Evolutionary conservation across 2,329 filamentous ascomycete genomes (phyloP).

Genomic region (Fusarium setosum): DNA sequence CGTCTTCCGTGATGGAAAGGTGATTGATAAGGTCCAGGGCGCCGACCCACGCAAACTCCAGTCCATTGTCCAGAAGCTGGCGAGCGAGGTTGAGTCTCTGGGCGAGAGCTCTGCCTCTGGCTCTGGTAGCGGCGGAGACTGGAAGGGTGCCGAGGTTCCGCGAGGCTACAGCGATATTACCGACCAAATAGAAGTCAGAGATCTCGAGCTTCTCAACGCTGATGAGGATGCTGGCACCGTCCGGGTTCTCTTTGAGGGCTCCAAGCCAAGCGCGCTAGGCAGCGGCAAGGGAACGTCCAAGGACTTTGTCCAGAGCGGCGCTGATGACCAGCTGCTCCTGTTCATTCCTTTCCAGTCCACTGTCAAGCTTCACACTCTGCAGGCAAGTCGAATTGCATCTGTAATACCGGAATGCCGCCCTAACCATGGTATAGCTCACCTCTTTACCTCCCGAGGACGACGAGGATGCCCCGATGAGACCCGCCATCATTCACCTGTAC

Average conservation of each 20-base stretch:
- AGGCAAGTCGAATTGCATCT: conserved; percentile 57
- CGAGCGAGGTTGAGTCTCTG: conserved; percentile 71
- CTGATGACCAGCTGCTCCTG: conserved; percentile 95
- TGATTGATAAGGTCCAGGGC: conserved; percentile 77
- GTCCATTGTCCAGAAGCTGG: conserved; percentile 77
- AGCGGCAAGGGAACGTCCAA: conserved; percentile 64
- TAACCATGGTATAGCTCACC: conserved; percentile 74
- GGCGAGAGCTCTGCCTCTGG: conserved; percentile 55
- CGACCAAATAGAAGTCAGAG: conserved; percentile 80
- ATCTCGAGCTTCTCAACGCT: conserved; percentile 88
- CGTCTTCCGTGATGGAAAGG: conserved; percentile 79
- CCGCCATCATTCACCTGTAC: conserved; percentile 86
- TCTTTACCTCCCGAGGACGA: conserved; percentile 78
- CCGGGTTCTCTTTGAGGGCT: conserved; percentile 76
- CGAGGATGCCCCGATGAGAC: conserved; percentile 82
- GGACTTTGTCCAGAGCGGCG: conserved; percentile 97
- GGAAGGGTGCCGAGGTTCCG: conserved; percentile 81
- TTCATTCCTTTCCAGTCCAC: conserved; percentile 90
- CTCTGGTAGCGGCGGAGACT: conserved; percentile 59
- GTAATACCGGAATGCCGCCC: background rate
- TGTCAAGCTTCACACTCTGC: conserved; percentile 87
- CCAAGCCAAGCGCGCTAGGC: conserved; percentile 72
- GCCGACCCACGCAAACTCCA: conserved; percentile 79
- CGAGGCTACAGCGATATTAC: conserved; percentile 88
- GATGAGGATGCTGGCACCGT: conserved; percentile 81